Percentiles rank a stretch among this genome's conserved stretches.
Evolutionary conservation across 2,329 filamentous ascomycete genomes (phyloP).

Genomic region (Onygenales sp.): DNA sequence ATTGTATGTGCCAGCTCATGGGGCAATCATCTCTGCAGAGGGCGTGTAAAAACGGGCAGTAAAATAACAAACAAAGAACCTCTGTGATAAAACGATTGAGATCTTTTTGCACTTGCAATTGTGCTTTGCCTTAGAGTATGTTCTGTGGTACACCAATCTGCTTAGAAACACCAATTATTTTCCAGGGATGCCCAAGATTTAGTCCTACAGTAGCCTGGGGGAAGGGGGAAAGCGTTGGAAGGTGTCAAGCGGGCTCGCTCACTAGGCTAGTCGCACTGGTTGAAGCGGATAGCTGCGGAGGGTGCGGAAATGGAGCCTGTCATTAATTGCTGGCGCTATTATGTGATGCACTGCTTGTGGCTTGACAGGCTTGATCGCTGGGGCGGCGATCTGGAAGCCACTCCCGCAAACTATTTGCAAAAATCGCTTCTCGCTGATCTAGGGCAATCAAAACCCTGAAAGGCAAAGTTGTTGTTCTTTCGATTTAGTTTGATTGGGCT

Average conservation of each 20-base stretch:
- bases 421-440: too few relatives aligned
- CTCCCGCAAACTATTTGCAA: neutral
- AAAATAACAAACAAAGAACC: slow-evolving; percentile 13
- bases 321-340: neutral
- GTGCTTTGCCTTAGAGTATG: slow-evolving; percentile 16
- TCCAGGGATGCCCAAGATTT: slow-evolving; percentile 17
- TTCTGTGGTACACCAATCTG: slow-evolving; percentile 23
- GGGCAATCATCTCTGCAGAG: slow-evolving; percentile 19
- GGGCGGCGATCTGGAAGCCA: slow-evolving; percentile 1
- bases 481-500: too few relatives aligned
- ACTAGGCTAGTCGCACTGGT: slow-evolving; percentile 7
- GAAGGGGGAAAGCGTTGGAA: slow-evolving; percentile 11
- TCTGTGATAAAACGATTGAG: slow-evolving; percentile 7
- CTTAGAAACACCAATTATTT: slow-evolving; percentile 20
- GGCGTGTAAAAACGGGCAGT: slow-evolving; percentile 11
- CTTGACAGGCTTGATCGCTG: neutral
- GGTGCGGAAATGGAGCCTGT: neutral
- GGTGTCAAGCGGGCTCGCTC: slow-evolving; percentile 14
- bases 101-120: slow-evolving; percentile 7
- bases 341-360: neutral
- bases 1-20: slow-evolving; percentile 16
- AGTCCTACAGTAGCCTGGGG: slow-evolving; percentile 20
- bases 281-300: slow-evolving; percentile 13
- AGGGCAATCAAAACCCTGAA: too few relatives aligned
- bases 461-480: too few relatives aligned